Evolutionary conservation across 495 filamentous ascomycete genomes (phyloP).

Genomic region (Astrothelium subdiscretum): DNA sequence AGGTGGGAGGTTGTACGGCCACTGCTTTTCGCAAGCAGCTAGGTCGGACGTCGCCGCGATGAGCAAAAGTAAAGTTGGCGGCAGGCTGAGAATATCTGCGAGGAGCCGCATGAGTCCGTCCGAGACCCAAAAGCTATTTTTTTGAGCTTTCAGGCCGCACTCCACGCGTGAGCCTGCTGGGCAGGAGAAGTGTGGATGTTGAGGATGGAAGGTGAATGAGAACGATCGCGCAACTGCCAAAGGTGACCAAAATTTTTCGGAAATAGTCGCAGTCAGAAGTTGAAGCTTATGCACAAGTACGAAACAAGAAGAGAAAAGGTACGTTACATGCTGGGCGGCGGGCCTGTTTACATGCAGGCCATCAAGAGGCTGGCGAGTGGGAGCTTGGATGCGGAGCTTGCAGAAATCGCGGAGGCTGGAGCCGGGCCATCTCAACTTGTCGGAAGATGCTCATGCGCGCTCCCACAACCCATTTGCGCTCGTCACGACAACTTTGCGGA

Average conservation of each 20-base stretch:
- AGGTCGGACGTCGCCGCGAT: not conserved
- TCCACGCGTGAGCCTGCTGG: not conserved
- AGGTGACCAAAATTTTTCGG: too few relatives aligned
- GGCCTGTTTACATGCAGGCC: not conserved
- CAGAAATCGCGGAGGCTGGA: not conserved
- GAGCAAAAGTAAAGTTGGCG: not conserved
- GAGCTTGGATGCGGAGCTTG: not conserved
- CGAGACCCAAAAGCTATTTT: not conserved
- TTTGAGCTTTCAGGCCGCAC: not conserved
- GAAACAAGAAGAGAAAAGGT: not conserved
- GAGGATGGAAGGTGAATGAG: too few relatives aligned
- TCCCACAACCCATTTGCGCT: too few relatives aligned
- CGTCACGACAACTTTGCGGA: not conserved
- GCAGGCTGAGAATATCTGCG: not conserved
- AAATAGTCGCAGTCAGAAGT: too few relatives aligned
- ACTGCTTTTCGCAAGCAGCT: slow-evolving; percentile 1
- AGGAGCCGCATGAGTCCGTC: not conserved
- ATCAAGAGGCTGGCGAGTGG: not conserved
- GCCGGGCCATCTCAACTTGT: too few relatives aligned
- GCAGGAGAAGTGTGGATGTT: not conserved
- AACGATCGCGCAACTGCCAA: too few relatives aligned
- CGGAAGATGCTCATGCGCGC: too few relatives aligned
- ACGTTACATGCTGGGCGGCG: not conserved
- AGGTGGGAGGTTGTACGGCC: slow-evolving; percentile 34
- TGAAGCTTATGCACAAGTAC: not conserved